These are phyloP conservation scores for Chenopodium formosanum DNA, from an alignment of 148 eudicot genomes.

Conservation along the genomic window DNA sequence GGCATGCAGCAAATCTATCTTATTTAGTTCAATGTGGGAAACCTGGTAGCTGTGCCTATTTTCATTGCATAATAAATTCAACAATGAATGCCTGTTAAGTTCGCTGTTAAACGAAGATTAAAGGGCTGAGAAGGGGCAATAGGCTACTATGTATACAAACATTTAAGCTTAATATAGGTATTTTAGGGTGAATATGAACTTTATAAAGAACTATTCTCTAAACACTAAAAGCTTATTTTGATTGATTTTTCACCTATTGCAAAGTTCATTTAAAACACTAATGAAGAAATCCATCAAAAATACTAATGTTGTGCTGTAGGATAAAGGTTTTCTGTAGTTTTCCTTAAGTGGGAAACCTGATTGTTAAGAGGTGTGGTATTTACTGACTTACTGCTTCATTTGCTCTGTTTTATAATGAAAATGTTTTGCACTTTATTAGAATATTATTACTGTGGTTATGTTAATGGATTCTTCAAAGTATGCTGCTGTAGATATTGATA, in stretches of 20 bases:
- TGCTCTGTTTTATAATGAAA: too few relatives aligned
- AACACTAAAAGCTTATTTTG: neutral
- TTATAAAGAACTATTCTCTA: neutral
- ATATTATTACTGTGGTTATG: neutral
- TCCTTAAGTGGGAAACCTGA: neutral
- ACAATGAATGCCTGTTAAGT: neutral
- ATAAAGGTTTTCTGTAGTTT: neutral
- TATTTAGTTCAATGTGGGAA: too few relatives aligned
- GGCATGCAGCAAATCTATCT: neutral
- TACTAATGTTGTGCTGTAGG: neutral
- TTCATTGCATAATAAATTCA: too few relatives aligned
- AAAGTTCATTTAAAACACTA: neutral
- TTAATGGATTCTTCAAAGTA: neutral
- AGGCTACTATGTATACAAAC: neutral
- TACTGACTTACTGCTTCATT: neutral
- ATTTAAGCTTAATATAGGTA: neutral
- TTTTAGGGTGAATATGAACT: neutral
- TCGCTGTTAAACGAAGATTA: neutral
- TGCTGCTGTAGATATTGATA: neutral
- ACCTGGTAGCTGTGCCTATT: too few relatives aligned
- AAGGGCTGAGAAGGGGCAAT: neutral
- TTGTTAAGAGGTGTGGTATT: neutral
- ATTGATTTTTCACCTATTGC: neutral
- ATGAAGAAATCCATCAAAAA: neutral
- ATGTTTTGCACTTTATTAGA: neutral